Evolutionary conservation across 108 stramenopile genomes (phyloP).

Genomic region (Mayamaea pseudoterrestris): DNA sequence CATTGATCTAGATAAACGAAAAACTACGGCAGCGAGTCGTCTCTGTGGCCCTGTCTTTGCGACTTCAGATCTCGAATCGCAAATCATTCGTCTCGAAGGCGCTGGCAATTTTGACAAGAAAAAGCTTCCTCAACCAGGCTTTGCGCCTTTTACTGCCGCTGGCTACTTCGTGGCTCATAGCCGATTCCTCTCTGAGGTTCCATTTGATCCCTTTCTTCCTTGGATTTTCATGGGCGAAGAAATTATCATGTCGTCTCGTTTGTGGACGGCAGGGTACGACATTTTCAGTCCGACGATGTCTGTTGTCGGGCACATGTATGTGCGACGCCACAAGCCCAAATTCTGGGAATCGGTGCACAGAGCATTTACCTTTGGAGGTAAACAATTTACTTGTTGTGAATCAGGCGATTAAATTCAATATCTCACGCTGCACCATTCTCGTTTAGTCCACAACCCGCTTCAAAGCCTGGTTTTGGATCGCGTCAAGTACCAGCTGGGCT

Average conservation of each 20-base stretch:
- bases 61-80: conserved; percentile 68
- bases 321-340: conserved; percentile 90
- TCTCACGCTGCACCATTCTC: no score
- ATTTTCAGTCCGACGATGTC: conserved; percentile 87
- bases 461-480: conserved; percentile 65
- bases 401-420: no score
- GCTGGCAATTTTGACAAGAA: conserved; percentile 44
- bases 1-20: conserved; percentile 31
- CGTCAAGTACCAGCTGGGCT: conserved; percentile 71
- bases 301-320: conserved; percentile 78
- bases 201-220: conserved; percentile 95
- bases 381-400: no score
- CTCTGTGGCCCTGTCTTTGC: conserved; percentile 84
- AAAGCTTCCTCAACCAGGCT: conserved; percentile 51
- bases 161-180: conserved; percentile 68
- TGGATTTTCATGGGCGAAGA: conserved; percentile 99
- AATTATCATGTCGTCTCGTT: conserved; percentile 78
- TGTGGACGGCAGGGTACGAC: conserved; percentile 94
- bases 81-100: conserved; percentile 80
- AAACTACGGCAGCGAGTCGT: conserved; percentile 33
- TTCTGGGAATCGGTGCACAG: conserved; percentile 88
- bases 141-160: conserved; percentile 75
- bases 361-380: background rate
- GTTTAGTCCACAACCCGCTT: conserved; percentile 66
- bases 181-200: conserved; percentile 52